A percentile compares a stretch with the other conserved stretches of the same genome.
Evolutionary conservation across 2,329 filamentous ascomycete genomes (phyloP).

Genomic region (Pseudocercospora macadamiae): DNA sequence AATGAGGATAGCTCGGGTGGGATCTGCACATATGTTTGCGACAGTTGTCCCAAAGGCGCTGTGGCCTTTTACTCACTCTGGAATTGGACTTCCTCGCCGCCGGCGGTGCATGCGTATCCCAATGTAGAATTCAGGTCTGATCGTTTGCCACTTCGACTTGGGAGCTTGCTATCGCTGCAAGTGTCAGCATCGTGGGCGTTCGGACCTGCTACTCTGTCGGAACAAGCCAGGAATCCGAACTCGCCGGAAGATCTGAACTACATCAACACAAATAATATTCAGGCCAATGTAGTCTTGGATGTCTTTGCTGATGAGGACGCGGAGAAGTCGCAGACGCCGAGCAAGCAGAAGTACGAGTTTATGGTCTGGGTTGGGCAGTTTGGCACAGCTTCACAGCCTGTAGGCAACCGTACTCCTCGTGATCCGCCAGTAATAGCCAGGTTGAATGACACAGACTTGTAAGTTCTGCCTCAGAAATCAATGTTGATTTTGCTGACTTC

Average conservation of each 20-base stretch:
- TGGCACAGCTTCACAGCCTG: slow-evolving; percentile 18
- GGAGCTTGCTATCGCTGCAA: slow-evolving; percentile 9
- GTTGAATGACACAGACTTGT: slow-evolving; percentile 19
- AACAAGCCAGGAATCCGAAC: slow-evolving; percentile 16
- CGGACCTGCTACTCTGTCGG: slow-evolving; percentile 15
- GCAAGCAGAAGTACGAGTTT: slow-evolving; percentile 25
- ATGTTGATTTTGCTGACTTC: slow-evolving; percentile 7
- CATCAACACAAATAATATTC: slow-evolving; percentile 17
- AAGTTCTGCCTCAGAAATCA: background rate
- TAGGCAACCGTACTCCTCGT: slow-evolving; percentile 17
- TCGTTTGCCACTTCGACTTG: slow-evolving; percentile 17
- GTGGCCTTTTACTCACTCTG: slow-evolving; percentile 18
- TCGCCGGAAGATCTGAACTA: slow-evolving; percentile 7
- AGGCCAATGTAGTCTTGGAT: slow-evolving; percentile 25
- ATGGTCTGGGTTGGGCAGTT: slow-evolving; percentile 29
- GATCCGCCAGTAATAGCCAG: slow-evolving; percentile 18
- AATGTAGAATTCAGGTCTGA: slow-evolving; percentile 22
- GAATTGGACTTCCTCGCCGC: slow-evolving; percentile 19
- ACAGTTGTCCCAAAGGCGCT: slow-evolving; percentile 5
- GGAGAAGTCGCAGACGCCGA: slow-evolving; percentile 14
- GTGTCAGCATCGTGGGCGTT: slow-evolving; percentile 22
- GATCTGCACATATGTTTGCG: slow-evolving; percentile 22
- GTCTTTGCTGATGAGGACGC: slow-evolving; percentile 24
- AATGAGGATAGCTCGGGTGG: slow-evolving; percentile 19
- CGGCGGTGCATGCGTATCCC: slow-evolving; percentile 22